Base-by-base conservation (phyloP, 768 basidiomycete genomes). In the Tylopilus sp. region DNA sequence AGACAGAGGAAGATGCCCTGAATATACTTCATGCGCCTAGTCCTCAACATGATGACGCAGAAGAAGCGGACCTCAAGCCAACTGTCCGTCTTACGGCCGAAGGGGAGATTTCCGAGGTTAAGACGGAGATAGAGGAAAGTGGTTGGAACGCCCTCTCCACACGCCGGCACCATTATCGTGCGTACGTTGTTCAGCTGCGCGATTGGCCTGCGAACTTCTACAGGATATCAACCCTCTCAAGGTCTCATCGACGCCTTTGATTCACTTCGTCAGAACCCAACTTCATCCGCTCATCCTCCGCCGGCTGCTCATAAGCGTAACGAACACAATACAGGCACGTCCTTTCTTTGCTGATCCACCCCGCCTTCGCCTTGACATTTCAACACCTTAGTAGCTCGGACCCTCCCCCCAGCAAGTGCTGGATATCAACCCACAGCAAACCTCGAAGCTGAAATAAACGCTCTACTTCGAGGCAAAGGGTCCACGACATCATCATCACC, bases 1-100 rank as follows among this genome's bases (percentile, higher is more conserved):
- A 6, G 6, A 15, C 21, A 69, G 66, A 69, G 1, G 67, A 69
- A 36, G 61, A 65, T 4, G 58, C 66, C 11, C 31, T 54, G 9
- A 46, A 33, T 1, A 8, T 51, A 6, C 52, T 67, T 25, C 65
- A 35, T 15, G 41, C 55, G 1, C 33, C 50, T 2, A 41, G 40
- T 13, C 33, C 30, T 4, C 22, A 47, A 15, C 13, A 36, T 15
- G 58, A 60, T n/a, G 52, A 49, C n/a, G 20, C 13, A 1, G 44
- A 42, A 10, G 21, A 40, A 11, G 47, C 28, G 15, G 41, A 56
- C 13, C 9, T 52, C 17, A 47, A 58, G 36, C 47, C 45, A 3
- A 31, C 15, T 38, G 30, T 38, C 4, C 12, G n/a, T 1, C n/a
- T 23, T 18, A 33, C 31, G 1, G 28, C 56, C 33, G 63, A 63